These are phyloP conservation scores for Euphorbia tirucalli DNA, from an alignment of 345 rosid genomes.

Conservation along the genomic window DNA sequence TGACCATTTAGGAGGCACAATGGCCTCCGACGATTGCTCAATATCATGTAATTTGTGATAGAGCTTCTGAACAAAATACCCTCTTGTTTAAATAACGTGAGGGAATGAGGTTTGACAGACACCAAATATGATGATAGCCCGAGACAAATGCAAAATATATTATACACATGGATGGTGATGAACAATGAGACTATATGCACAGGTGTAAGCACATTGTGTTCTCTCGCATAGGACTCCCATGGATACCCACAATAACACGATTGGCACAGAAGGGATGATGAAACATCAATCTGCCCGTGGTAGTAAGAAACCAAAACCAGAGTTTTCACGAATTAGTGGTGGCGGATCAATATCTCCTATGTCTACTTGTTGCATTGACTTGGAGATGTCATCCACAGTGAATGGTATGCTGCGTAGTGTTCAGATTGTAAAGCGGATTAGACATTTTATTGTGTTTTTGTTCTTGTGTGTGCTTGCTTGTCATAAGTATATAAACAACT, in stretches of 20 bases:
- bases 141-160: conserved; percentile 16
- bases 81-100: conserved; percentile 41
- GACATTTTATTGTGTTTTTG: background rate
- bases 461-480: background rate
- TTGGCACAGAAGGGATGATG: background rate
- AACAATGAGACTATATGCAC: conserved; percentile 19
- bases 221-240: background rate
- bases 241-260: background rate
- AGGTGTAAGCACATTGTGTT: background rate
- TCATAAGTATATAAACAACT: background rate
- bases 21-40: conserved; percentile 25
- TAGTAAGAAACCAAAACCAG: conserved; percentile 87
- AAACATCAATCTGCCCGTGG: conserved; percentile 66
- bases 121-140: conserved; percentile 28
- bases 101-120: conserved; percentile 38
- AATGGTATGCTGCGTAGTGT: conserved; percentile 80
- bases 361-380: conserved; percentile 86
- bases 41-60: conserved; percentile 36
- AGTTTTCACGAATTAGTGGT: conserved; percentile 74
- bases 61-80: conserved; percentile 39
- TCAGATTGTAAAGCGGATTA: conserved; percentile 16
- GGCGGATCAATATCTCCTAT: conserved; percentile 89
- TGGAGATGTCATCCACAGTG: conserved; percentile 96
- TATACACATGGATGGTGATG: conserved; percentile 38
- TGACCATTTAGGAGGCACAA: conserved; percentile 23